Evolutionary conservation across 495 filamentous ascomycete genomes (phyloP).

Genomic region (Penicillium robsamsonii): DNA sequence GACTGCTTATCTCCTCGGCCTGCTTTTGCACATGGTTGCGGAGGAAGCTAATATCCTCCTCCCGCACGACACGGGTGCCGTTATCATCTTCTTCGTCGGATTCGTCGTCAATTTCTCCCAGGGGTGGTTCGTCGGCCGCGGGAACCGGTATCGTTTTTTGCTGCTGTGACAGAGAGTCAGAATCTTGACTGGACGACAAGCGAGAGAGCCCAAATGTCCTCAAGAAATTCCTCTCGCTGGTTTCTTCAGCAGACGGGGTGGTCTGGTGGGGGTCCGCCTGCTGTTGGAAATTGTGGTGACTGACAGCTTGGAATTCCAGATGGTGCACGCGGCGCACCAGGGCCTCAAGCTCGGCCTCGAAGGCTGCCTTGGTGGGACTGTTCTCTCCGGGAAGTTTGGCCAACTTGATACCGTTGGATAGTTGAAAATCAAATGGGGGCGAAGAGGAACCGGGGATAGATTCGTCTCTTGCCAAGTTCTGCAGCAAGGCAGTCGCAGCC

Average conservation of each 20-base stretch:
- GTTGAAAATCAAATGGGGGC: conserved; percentile 41
- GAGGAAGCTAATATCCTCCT: conserved; percentile 68
- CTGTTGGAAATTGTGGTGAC: conserved; percentile 42
- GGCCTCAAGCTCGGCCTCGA: conserved; percentile 70
- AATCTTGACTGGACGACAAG: conserved; percentile 39
- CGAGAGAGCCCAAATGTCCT: conserved; percentile 42
- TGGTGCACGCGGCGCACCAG: conserved; percentile 65
- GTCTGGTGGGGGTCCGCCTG: conserved; percentile 48
- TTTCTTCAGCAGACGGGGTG: conserved; percentile 53
- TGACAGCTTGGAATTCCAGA: conserved; percentile 65
- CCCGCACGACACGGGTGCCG: conserved; percentile 51
- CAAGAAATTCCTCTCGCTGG: conserved; percentile 39
- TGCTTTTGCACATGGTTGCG: conserved; percentile 76
- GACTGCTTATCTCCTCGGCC: conserved; percentile 71
- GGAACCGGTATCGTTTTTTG: conserved; percentile 34
- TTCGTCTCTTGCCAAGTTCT: conserved; percentile 56
- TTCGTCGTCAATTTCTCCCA: conserved; percentile 42
- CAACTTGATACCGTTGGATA: conserved; percentile 43
- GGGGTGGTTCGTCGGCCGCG: conserved; percentile 28
- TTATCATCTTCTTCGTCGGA: conserved; percentile 43
- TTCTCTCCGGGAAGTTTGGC: conserved; percentile 63
- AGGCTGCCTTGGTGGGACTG: conserved; percentile 59
- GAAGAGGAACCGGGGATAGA: conserved; percentile 39
- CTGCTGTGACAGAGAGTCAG: conserved; percentile 42
- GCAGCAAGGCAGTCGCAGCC: conserved; percentile 62